Conservation (phyloP, 2,329 filamentous ascomycete genomes). For the Thielaviopsis ethacetica region DNA sequence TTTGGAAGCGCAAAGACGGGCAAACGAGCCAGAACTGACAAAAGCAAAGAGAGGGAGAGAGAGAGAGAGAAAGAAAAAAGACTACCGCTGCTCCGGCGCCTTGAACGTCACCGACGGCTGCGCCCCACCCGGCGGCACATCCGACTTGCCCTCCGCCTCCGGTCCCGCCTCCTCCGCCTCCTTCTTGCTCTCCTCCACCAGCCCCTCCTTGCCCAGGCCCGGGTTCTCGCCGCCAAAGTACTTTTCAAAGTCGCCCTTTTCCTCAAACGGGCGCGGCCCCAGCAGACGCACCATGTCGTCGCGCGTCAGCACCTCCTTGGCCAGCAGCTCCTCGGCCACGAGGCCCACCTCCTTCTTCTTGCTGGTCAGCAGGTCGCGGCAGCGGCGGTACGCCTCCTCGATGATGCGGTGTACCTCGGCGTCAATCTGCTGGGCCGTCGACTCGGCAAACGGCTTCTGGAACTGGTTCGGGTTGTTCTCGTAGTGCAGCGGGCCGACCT, state of each 20-base stretch:
- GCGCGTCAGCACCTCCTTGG: slow-evolving; percentile 77
- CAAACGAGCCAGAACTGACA: neutral
- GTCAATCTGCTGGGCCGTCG: slow-evolving; percentile 85
- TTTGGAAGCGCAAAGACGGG: neutral
- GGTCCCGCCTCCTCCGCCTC: slow-evolving; percentile 18
- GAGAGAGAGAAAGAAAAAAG: neutral
- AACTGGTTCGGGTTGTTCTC: slow-evolving; percentile 67
- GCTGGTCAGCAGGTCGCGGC: slow-evolving; percentile 62
- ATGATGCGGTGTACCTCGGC: slow-evolving; percentile 81
- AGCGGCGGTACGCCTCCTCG: slow-evolving; percentile 83
- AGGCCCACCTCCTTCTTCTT: slow-evolving; percentile 82
- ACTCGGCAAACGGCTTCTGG: slow-evolving; percentile 90
- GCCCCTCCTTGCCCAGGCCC: slow-evolving; percentile 36
- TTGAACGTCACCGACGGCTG: neutral
- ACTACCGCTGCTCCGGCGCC: neutral
- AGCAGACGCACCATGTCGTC: slow-evolving; percentile 87
- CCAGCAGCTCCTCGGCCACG: slow-evolving; percentile 81
- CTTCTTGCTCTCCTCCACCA: slow-evolving; percentile 35
- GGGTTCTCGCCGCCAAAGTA: slow-evolving; percentile 59
- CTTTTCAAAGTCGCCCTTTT: slow-evolving; percentile 76
- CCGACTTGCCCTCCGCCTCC: slow-evolving; percentile 13
- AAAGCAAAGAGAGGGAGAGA: neutral
- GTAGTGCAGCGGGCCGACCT: slow-evolving; percentile 85
- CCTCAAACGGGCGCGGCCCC: slow-evolving; percentile 69
- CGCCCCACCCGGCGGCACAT: neutral